Base-by-base conservation (phyloP, 1,284 basidiomycete species). In the Microbotryum scabiosae region DNA sequence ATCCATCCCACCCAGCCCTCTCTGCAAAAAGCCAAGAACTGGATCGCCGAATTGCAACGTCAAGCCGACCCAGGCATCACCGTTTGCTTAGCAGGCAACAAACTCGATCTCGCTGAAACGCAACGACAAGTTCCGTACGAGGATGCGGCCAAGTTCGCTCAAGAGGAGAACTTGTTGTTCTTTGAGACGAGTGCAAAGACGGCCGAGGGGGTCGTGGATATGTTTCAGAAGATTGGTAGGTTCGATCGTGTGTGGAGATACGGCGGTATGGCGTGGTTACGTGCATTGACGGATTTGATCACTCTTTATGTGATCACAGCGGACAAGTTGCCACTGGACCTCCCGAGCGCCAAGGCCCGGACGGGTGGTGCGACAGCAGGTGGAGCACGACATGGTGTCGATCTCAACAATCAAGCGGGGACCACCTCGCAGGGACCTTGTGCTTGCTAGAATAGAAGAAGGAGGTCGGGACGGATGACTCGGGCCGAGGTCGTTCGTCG, bases 31-130 rank as follows among this genome's bases (percentile, higher is more conserved):
- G 94, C 94, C 61, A 97, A 97, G 79, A 90, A 90, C 44, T 98
- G 94, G 94, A 93, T 98, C 69, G 96, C 97, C 79, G 94, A 98
- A 78, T 82, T 98, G 20, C 96, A 98, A 76, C 85, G 96, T 66
- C 94, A 99, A 76, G 94, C 96, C 52, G 97, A 96, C 76, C 93
- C 94, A 32, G 96, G 94, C 76, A 97, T 98, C 74, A 90, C 97
- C 73, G 97, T 98, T 72, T 90, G 90, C 18, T 84, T 97, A 54
- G 89, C 89, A 10, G 91, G 92, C 45, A 94, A 94, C 82, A 96
- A 96, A 77, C 82, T 77, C 53, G 63, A 77, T 66, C 63, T 73
- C n/a, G 66, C 61, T 28, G 49, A 28, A n/a, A 85, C 82, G 63
- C 76, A 88, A 69, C 81, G 92, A 68, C 89, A 96, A 74, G 91